Evolutionary conservation across 345 rosid species (phyloP).

Genomic region (Eucalyptus pauciflora): DNA sequence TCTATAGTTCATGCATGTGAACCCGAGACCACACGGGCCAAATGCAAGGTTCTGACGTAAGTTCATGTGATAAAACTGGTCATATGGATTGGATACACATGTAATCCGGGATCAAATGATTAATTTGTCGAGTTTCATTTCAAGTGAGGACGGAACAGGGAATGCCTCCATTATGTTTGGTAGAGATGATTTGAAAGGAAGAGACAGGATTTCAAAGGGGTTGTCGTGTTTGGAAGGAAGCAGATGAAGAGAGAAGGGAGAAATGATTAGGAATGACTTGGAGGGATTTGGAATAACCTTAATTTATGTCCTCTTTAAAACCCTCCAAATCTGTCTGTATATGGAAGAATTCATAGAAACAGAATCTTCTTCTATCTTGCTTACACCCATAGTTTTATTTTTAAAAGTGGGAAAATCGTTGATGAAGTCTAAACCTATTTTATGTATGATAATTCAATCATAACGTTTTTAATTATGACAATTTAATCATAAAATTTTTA

Average conservation of each 20-base stretch:
- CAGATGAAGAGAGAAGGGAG: neutral
- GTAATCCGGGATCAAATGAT: neutral
- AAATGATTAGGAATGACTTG: neutral
- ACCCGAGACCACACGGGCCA: neutral
- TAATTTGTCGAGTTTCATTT: neutral
- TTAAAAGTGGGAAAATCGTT: neutral
- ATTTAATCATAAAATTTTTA: neutral
- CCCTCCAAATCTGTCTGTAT: neutral
- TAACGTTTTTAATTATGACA: neutral
- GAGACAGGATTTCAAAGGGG: neutral
- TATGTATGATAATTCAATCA: neutral
- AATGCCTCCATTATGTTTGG: neutral
- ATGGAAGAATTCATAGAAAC: neutral
- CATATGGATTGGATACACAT: neutral
- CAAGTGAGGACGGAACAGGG: neutral
- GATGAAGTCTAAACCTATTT: neutral
- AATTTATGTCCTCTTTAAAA: neutral
- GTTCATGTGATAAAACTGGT: neutral
- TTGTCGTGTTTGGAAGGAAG: neutral
- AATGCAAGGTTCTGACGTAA: neutral
- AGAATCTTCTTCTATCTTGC: neutral
- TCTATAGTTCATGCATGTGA: neutral
- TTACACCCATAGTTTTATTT: neutral
- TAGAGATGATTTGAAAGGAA: neutral
- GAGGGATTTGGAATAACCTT: neutral